Evolutionary conservation across 441 rosid species (phyloP).

Genomic region (Pelargonium myrrhifolium): DNA sequence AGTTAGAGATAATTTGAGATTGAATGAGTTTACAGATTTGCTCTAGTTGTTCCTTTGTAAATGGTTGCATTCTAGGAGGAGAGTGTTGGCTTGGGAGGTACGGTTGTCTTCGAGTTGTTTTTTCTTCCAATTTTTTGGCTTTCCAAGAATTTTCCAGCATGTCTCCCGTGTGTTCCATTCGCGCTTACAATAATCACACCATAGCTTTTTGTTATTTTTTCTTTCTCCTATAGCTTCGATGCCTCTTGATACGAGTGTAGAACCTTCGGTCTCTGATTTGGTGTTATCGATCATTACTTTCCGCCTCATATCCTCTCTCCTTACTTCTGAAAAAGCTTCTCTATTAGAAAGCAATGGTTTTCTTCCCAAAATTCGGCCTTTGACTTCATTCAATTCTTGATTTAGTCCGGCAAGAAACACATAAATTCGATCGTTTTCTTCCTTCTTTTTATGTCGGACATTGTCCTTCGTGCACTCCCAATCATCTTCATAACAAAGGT

Average conservation of each 20-base stretch:
- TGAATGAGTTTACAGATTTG: not conserved
- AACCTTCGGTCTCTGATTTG: not conserved
- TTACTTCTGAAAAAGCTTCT: not conserved
- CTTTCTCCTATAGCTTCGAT: not conserved
- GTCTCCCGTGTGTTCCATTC: not conserved
- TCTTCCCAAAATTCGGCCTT: not conserved
- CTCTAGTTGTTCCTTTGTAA: not conserved
- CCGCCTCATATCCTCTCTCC: not conserved
- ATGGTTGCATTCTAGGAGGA: not conserved
- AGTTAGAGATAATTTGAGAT: too few species aligned
- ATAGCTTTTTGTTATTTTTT: not conserved
- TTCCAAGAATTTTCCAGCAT: not conserved
- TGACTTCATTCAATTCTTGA: not conserved
- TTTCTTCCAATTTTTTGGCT: not conserved
- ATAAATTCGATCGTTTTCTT: too few species aligned
- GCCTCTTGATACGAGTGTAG: not conserved
- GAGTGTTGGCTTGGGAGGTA: not conserved
- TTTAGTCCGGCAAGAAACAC: too few species aligned
- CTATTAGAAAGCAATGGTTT: not conserved
- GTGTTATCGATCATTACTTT: not conserved
- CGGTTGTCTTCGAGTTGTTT: too few species aligned
- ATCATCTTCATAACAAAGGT: too few species aligned
- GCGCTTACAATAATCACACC: not conserved
- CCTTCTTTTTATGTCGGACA: too few species aligned
- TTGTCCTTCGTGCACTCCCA: too few species aligned